Evolutionary conservation across 495 filamentous ascomycete genomes (phyloP), one percentile per base, ranked within the genome.

Genomic region (Aspergillus cavernicola): DNA sequence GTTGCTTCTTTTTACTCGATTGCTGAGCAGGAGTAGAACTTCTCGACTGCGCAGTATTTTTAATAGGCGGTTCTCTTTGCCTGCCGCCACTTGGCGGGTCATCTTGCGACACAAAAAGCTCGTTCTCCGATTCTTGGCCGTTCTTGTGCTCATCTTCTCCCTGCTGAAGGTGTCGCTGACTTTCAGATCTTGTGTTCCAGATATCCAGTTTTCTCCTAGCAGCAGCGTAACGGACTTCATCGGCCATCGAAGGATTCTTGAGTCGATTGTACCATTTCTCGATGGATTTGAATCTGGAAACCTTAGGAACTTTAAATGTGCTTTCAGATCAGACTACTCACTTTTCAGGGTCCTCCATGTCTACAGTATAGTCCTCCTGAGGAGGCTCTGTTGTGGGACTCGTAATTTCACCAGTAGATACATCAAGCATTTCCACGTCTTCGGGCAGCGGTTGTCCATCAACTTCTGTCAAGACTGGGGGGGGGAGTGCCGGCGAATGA

Each of bases 191-290:
- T 18, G 31, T 55, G 12, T 43, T 44, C 2, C 39, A 28, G 1
- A 44, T 38, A 2, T 53, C 44, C 39, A 50, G 33, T 5, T 53
- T 22, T 16, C 31, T 24, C 39, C 50, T 58, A 0, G 55, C 59
- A 11, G 4, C 2, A 26, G 47, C 42, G 26, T 57, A 56, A 8
- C 13, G 9, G 11, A 62, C 15, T 7, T 4, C n/a, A 11, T 58
- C 40, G 9, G 24, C 23, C 8, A 53, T 28, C 4, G 52, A 50
- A 2, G 47, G 59, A 11, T 24, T 36, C 13, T 37, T 1, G 0
- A 58, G 31, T 0, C 8, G 1, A 1, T 53, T 41, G 15, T 35
- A 62, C 47, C 55, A 52, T 23, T 31, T 18, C 23, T 62, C 44
- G 4, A 26, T 23, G 4, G 18, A 26, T 6, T 47, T 24, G 11